Conservation (phyloP, 768 basidiomycete species). For the Hemileccinum rubropunctum region DNA sequence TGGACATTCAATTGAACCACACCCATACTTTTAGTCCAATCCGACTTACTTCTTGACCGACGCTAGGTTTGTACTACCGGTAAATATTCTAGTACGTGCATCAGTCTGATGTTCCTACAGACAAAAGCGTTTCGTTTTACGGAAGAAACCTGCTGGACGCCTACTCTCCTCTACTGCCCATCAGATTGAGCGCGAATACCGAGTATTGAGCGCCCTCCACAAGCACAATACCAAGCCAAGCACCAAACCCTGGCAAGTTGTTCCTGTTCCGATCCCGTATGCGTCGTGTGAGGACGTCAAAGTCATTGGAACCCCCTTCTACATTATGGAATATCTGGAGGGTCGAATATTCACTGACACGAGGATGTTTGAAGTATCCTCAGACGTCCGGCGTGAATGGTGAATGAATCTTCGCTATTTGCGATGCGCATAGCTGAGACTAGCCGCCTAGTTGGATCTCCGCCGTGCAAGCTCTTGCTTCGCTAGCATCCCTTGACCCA, state of each 20-base stretch:
- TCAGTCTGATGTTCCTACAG: constrained; percentile 26
- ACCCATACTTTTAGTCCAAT: constrained; percentile 64
- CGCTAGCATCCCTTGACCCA: constrained; percentile 64
- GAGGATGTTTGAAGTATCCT: constrained; percentile 66
- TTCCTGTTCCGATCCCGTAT: constrained; percentile 86
- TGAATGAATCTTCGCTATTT: constrained; percentile 31
- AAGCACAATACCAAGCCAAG: constrained; percentile 58
- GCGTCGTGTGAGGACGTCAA: constrained; percentile 74
- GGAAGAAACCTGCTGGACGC: constrained; percentile 89
- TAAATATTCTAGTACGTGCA: neutral
- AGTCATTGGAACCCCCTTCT: constrained; percentile 88
- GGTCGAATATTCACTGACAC: constrained; percentile 92
- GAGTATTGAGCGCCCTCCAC: constrained; percentile 74
- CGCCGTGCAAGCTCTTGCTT: constrained; percentile 66
- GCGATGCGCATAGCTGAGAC: neutral
- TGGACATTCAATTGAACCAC: constrained; percentile 1
- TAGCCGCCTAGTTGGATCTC: constrained; percentile 66
- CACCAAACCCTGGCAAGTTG: constrained; percentile 47
- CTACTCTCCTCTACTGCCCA: constrained; percentile 91
- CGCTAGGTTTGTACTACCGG: constrained; percentile 46
- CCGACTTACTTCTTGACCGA: constrained; percentile 94
- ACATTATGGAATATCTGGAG: constrained; percentile 94
- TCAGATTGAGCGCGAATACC: constrained; percentile 92
- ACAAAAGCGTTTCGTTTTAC: constrained; percentile 70
- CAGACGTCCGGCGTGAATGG: constrained; percentile 69